These are phyloP conservation scores for Leccinum fallax DNA, from an alignment of 1,284 basidiomycete genomes.

Conservation along the genomic window DNA sequence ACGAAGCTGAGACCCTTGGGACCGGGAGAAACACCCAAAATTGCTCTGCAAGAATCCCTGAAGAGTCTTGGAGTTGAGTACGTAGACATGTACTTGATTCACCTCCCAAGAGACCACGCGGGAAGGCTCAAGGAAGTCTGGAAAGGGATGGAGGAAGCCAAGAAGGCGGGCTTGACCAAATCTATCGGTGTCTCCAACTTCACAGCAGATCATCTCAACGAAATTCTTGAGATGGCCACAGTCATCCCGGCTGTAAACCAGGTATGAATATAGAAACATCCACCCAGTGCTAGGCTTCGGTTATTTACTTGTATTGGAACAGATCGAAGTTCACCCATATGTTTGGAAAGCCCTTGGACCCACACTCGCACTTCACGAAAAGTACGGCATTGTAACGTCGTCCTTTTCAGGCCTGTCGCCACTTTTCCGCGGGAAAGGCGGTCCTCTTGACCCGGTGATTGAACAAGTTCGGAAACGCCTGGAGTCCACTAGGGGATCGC, in stretches of 20 bases:
- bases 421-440: slow-evolving; percentile 58
- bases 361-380: slow-evolving; percentile 54
- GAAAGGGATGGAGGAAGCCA: slow-evolving; percentile 71
- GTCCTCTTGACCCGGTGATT: slow-evolving; percentile 55
- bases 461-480: slow-evolving; percentile 51
- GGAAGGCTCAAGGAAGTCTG: slow-evolving; percentile 59
- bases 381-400: slow-evolving; percentile 66
- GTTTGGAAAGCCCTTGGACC: slow-evolving; percentile 60
- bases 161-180: slow-evolving; percentile 67
- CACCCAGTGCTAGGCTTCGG: not conserved
- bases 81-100: slow-evolving; percentile 81
- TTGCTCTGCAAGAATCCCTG: slow-evolving; percentile 55
- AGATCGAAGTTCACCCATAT: slow-evolving; percentile 86
- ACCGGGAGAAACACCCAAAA: slow-evolving; percentile 48
- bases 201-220: slow-evolving; percentile 63
- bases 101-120: slow-evolving; percentile 45
- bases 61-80: slow-evolving; percentile 64
- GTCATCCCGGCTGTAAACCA: slow-evolving; percentile 79
- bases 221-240: slow-evolving; percentile 59
- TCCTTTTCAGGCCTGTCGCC: slow-evolving; percentile 70
- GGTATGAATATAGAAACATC: slow-evolving; percentile 41
- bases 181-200: slow-evolving; percentile 90
- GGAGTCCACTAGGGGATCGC: slow-evolving; percentile 43
- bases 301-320: slow-evolving; percentile 12
- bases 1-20: slow-evolving; percentile 57